Evolutionary conservation across 2,329 filamentous ascomycete genomes (phyloP), one percentile per base, ranked within the genome.

Genomic region (Ascochyta fabae): DNA sequence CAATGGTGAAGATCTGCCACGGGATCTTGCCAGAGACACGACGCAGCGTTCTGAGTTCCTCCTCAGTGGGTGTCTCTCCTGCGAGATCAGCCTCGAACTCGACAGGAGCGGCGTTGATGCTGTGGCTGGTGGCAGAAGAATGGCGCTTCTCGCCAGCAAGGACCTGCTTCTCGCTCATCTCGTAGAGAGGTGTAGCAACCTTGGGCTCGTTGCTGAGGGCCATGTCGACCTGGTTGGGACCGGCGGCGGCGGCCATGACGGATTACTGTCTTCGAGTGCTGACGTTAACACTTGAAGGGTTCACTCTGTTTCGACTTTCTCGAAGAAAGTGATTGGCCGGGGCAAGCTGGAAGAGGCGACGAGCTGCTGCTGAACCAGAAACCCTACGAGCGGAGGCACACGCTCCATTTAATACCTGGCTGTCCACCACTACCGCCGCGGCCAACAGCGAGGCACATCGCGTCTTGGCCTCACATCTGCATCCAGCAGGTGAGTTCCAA

Each of bases 1-100:
- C 88, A 56, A 92, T 84, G 24, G 86, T 87, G 76, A 86, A 92
- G 54, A 88, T 83, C 50, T 81, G 78, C 82, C 83, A 86, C 44
- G 86, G 86, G 58, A 92, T 84, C 68, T 81, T 81, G 62, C 85
- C 87, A 12, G 86, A 84, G 22, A 89, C 83, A 66, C 86, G 84
- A 45, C 80, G 83, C n/a, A 89, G 82, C 0, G 84, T 87, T 13
- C 61, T 70, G 57, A 86, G 73, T 58, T 89, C 87, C 69, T 89
- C 86, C 29, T 84, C 82, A 6, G 85, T 88, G 3, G 86, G 86
- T 51, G 73, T 71, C 50, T 75, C 72, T 39, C 73, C 72, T 34
- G 65, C 61, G 19, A 73, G 46, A 53, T 75, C 72, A 34, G 68
- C 70, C 48, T 72, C 70, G 47, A 72, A 71, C 48, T 73, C 69